Base-by-base conservation (phyloP, 208 protist genomes). In the Acanthamoeba castellanii region DNA sequence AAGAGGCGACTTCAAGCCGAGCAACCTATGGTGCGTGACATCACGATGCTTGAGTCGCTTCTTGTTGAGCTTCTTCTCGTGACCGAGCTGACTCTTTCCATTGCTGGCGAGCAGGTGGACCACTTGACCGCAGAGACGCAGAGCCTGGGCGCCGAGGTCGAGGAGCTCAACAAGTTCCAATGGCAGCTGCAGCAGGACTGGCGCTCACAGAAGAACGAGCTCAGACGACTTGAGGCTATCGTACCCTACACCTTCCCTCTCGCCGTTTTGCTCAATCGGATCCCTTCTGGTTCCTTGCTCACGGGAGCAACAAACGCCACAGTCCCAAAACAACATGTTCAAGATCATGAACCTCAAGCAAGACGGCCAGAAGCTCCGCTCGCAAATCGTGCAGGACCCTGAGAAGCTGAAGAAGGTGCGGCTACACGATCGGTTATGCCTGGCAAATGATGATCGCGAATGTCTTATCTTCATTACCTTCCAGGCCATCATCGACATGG, bases 291-390 rank as follows among this genome's bases (percentile, higher is more conserved):
- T 16, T 76, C 14, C 13, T 34, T 18, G 5, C n/a, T 76, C 11
- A 76, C n/a, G 25, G 6, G 1, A 16, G 45, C 13, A 30, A 7
- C 32, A 8, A 59, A 59, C 52, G 13, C 2, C 52, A 59, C 37
- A 81, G 72, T 81, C 72, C 6, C 72, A 81, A 81, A 81, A 81
- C 72, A 81, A 81, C 37, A 81, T 47, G 34, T 81, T 81, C 72
- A 81, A 81, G 72, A 81, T 81, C 72, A 81, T 81, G 72, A 81
- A 81, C 72, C 72, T 81, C 30, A 81, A 81, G 32, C 72, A 81
- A 81, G 72, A 81, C 37, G 72, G 34, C n/a, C 72, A 81, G 37
- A 81, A 81, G 32, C 72, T 81, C 16, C 72, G 72, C 72, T 81
- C 72, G 72, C 72, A 81, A 30, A 81, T 81, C 13, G 72, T 81